phyloP scores from a whole-genome alignment of 2,329 filamentous ascomycete species.

The Ophiostoma tasmaniense region DNA sequence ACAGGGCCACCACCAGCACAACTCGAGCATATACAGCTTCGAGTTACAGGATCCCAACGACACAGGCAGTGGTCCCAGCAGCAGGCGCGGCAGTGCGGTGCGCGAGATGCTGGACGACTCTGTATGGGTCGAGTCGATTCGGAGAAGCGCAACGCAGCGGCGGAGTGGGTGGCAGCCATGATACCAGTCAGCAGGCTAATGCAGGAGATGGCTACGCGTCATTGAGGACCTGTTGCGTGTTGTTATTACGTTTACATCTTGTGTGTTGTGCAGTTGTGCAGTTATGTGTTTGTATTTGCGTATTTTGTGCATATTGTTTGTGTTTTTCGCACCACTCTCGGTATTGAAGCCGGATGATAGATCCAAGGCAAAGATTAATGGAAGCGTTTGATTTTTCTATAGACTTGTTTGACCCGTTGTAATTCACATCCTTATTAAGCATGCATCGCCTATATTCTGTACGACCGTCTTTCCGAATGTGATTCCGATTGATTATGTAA shows the following conservation, averaged over 20 bases:
- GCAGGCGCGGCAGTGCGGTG: conserved; percentile 59
- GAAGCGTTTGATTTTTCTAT: background rate
- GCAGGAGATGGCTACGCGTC: background rate
- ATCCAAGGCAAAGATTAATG: background rate
- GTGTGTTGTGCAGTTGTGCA: background rate
- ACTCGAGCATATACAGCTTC: conserved; percentile 50
- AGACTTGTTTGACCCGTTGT: background rate
- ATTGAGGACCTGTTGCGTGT: background rate
- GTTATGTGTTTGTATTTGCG: too few species aligned
- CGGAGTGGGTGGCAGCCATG: conserved; percentile 18
- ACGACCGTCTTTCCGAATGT: background rate
- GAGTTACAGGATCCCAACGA: conserved; percentile 42
- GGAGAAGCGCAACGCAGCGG: conserved; percentile 69
- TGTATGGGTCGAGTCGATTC: conserved; percentile 87
- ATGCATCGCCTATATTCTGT: background rate
- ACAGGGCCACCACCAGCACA: conserved; percentile 32
- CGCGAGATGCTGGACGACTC: conserved; percentile 81
- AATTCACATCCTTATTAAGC: background rate
- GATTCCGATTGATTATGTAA: background rate
- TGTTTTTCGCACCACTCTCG: background rate
- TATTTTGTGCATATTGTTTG: background rate
- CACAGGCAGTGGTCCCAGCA: conserved; percentile 29
- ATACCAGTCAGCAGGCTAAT: background rate
- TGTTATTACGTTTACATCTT: background rate
- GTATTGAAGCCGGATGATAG: background rate